A percentile compares a stretch with the other conserved stretches of the same genome.
Evolutionary conservation across 2,329 filamentous ascomycete species (phyloP).

Genomic region (Ophiostoma novo-ulmi): DNA sequence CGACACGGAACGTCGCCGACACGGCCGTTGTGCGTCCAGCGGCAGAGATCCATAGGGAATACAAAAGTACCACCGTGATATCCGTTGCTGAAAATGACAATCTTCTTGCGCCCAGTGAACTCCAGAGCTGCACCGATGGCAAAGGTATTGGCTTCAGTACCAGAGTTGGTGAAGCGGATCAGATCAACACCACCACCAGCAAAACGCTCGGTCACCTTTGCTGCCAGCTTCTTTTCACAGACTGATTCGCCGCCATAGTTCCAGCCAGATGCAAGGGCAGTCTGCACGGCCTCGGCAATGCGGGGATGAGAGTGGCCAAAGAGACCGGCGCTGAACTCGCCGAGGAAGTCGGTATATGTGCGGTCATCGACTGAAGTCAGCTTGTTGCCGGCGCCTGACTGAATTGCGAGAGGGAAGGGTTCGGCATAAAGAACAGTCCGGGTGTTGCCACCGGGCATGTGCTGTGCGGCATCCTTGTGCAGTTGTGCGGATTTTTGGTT

Average conservation of each 20-base stretch:
- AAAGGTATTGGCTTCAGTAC: conserved; percentile 58
- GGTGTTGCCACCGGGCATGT: conserved; percentile 40
- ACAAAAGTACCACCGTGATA: conserved; percentile 47
- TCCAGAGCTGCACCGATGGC: conserved; percentile 49
- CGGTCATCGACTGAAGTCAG: conserved; percentile 33
- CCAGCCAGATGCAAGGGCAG: conserved; percentile 38
- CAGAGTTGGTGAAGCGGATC: conserved; percentile 59
- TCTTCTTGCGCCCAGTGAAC: conserved; percentile 41
- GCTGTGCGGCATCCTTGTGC: conserved; percentile 18
- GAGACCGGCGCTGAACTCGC: conserved; percentile 58
- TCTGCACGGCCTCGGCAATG: conserved; percentile 17
- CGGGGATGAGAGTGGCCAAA: conserved; percentile 42
- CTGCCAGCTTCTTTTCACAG: conserved; percentile 49
- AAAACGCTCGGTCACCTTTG: conserved; percentile 49
- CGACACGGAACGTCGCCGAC: conserved; percentile 36
- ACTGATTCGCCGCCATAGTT: conserved; percentile 49
- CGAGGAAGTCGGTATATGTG: conserved; percentile 32
- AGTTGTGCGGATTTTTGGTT: conserved; percentile 21
- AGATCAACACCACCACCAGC: conserved; percentile 40
- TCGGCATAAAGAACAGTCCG: conserved; percentile 40
- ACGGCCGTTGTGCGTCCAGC: conserved; percentile 23
- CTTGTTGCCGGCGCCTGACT: conserved; percentile 30
- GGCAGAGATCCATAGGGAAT: conserved; percentile 31
- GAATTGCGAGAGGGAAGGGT: conserved; percentile 37
- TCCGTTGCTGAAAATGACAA: conserved; percentile 47